These are phyloP conservation scores for Mycena vulgaris DNA, from an alignment of 768 basidiomycete genomes.

Conservation along the genomic window DNA sequence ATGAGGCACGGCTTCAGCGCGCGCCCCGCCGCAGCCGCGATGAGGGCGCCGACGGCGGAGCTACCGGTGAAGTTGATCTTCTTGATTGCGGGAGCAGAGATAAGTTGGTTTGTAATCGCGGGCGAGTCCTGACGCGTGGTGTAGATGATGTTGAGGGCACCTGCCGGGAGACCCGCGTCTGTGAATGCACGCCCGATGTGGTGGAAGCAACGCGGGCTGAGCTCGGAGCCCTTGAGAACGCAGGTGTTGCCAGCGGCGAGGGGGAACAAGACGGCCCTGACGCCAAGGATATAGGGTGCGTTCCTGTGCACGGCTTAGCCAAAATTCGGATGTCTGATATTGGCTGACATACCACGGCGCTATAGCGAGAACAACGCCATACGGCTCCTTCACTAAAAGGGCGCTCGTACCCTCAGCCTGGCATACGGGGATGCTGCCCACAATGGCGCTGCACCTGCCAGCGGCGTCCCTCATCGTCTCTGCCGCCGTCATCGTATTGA, in stretches of 20 bases:
- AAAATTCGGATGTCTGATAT: neutral
- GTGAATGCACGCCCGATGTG: slow-evolving; percentile 52
- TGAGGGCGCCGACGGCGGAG: slow-evolving; percentile 70
- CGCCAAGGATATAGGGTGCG: slow-evolving; percentile 34
- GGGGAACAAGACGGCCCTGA: slow-evolving; percentile 26
- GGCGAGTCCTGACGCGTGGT: slow-evolving; percentile 71
- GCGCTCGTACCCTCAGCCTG: slow-evolving; percentile 29
- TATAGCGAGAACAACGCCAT: slow-evolving; percentile 34
- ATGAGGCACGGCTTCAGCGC: slow-evolving; percentile 78
- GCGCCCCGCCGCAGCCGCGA: slow-evolving; percentile 71
- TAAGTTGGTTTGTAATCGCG: slow-evolving; percentile 67
- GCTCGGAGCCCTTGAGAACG: slow-evolving; percentile 74
- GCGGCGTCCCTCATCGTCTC: slow-evolving; percentile 33
- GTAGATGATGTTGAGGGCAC: slow-evolving; percentile 72
- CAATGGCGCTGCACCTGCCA: slow-evolving; percentile 24
- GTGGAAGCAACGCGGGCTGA: slow-evolving; percentile 62
- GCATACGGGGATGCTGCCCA: slow-evolving; percentile 29
- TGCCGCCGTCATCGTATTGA: slow-evolving; percentile 23
- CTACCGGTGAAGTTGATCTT: slow-evolving; percentile 79
- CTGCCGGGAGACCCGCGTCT: slow-evolving; percentile 74
- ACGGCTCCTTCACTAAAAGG: slow-evolving; percentile 35
- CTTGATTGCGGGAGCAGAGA: slow-evolving; percentile 55
- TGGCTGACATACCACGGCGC: slow-evolving; percentile 31
- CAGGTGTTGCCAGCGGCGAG: slow-evolving; percentile 64
- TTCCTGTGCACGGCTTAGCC: slow-evolving; percentile 22